Evolutionary conservation across 2,329 filamentous ascomycete species (phyloP).

Genomic region (Diaporthe sp.): DNA sequence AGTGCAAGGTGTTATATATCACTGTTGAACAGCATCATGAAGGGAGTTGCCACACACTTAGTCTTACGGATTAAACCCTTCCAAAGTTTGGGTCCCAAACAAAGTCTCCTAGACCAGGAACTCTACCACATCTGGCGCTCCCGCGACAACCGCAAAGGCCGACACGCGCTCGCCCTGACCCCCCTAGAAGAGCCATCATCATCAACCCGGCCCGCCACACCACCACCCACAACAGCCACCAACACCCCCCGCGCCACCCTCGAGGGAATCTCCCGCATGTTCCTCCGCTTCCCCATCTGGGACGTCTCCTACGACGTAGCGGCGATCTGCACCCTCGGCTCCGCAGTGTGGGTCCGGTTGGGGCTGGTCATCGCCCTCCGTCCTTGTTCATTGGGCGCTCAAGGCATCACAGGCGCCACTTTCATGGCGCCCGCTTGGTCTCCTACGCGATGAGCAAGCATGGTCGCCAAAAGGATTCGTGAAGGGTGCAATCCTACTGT

Average conservation of each 20-base stretch:
- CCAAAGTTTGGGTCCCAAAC: no score
- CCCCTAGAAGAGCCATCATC: constrained; percentile 2
- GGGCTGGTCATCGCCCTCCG: no score
- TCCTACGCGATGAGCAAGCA: no score
- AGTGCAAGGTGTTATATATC: no score
- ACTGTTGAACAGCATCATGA: no score
- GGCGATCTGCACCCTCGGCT: constrained; percentile 50
- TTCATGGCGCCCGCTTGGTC: no score
- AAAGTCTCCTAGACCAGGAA: background rate
- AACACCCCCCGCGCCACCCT: constrained; percentile 39
- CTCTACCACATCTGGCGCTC: constrained; percentile 53
- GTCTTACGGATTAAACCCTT: no score
- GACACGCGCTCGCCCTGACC: constrained; percentile 47
- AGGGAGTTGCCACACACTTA: no score
- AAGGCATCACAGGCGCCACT: no score
- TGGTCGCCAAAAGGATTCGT: no score
- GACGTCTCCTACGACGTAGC: constrained; percentile 56
- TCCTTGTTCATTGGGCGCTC: no score
- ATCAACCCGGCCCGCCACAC: constrained; percentile 22
- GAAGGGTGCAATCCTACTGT: no score
- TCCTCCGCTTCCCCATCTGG: constrained; percentile 50
- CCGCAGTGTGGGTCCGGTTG: constrained; percentile 61
- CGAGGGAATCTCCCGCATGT: constrained; percentile 47
- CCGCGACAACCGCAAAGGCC: constrained; percentile 55
- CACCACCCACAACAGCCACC: constrained; percentile 41